phyloP scores from a whole-genome alignment of 2,329 filamentous ascomycete species.

The Diaporthe vexans region DNA sequence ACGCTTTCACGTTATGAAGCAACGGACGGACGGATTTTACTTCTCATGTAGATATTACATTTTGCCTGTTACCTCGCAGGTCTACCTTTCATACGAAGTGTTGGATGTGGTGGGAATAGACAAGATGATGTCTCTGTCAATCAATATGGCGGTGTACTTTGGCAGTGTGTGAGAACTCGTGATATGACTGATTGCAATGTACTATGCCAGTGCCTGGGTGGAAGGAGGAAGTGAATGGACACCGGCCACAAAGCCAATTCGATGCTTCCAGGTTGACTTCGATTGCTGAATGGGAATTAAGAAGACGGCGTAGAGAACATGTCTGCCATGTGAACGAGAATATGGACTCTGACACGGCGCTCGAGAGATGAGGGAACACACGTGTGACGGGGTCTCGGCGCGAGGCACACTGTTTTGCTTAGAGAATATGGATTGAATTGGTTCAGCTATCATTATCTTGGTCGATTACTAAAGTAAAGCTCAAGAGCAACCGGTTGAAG shows the following conservation, averaged over 20 bases:
- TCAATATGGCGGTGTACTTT: neutral
- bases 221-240: neutral
- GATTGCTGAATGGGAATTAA: neutral
- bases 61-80: neutral
- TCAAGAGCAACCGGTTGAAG: neutral
- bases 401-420: neutral
- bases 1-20: constrained; percentile 9
- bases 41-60: constrained; percentile 27
- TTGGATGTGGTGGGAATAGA: neutral
- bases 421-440: neutral
- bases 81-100: neutral
- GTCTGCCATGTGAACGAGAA: neutral
- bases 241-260: no score
- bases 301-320: neutral
- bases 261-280: neutral
- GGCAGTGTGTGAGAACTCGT: no score
- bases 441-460: neutral
- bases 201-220: neutral
- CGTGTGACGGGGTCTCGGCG: neutral
- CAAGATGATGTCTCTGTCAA: neutral
- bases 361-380: no score
- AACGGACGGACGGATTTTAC: constrained; percentile 19
- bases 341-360: neutral
- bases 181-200: neutral
- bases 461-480: neutral